These are phyloP conservation scores for Kodamaea derodonti DNA, from an alignment of 1,139 yeast genomes.

Conservation along the genomic window DNA sequence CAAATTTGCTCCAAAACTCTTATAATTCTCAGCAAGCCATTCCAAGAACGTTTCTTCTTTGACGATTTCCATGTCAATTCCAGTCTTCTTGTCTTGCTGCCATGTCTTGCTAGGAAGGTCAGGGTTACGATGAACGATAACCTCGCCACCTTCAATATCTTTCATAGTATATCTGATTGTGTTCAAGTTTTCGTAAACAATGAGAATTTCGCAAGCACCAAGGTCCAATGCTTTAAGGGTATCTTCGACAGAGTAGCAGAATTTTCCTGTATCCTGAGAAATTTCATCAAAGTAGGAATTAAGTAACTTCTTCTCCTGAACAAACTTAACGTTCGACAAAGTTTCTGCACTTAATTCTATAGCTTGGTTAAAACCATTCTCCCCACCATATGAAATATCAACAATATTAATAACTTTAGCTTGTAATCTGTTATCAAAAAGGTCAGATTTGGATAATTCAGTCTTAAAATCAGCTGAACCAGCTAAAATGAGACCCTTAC, in stretches of 20 bases:
- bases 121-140: constrained; percentile 71
- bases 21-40: constrained; percentile 97
- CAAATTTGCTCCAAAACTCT: constrained; percentile 87
- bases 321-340: constrained; percentile 91
- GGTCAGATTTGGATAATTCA: constrained; percentile 86
- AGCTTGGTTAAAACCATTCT: constrained; percentile 98
- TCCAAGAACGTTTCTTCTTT: constrained; percentile 83
- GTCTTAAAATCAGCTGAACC: constrained; percentile 99
- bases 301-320: constrained; percentile 95
- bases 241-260: constrained; percentile 96
- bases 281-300: constrained; percentile 92
- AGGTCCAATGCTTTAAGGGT: constrained; percentile 92
- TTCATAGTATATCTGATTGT: constrained; percentile 79
- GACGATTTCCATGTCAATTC: constrained; percentile 82
- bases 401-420: constrained; percentile 88
- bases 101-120: constrained; percentile 72
- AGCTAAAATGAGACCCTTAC: constrained; percentile 89
- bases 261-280: constrained; percentile 93
- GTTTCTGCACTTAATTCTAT: constrained; percentile 97
- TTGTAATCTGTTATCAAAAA: constrained; percentile 85
- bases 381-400: constrained; percentile 98
- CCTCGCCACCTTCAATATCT: constrained; percentile 76
- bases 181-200: constrained; percentile 90
- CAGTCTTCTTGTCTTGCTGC: constrained; percentile 78
- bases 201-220: constrained; percentile 91